phyloP scores from a whole-genome alignment of 495 filamentous ascomycete genomes.

The Lasiosphaeria ovina region DNA sequence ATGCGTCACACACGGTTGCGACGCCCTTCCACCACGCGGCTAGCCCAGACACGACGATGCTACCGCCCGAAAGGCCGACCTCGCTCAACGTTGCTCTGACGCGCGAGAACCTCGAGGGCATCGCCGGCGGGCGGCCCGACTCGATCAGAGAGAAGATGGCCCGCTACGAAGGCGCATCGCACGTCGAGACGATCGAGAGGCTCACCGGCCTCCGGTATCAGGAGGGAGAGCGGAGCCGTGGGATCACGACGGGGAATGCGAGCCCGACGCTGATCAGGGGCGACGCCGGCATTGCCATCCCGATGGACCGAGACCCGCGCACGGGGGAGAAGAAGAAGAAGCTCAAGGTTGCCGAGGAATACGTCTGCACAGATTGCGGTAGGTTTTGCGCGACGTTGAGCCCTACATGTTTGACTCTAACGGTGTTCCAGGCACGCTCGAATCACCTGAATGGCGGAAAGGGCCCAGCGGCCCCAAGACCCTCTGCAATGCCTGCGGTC shows the following conservation, averaged over 20 bases:
- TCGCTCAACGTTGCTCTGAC: constrained; percentile 65
- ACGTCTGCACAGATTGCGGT: constrained; percentile 95
- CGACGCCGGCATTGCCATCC: constrained; percentile 81
- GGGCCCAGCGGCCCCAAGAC: constrained; percentile 93
- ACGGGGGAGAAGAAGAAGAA: constrained; percentile 84
- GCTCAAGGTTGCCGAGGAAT: constrained; percentile 85
- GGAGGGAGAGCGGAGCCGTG: constrained; percentile 84
- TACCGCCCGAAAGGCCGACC: constrained; percentile 64
- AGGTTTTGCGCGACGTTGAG: constrained; percentile 16
- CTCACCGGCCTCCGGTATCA: constrained; percentile 85
- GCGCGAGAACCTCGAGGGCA: constrained; percentile 75
- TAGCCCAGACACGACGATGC: constrained; percentile 50
- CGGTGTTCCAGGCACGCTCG: constrained; percentile 58
- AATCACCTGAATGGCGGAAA: constrained; percentile 96
- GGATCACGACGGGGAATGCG: constrained; percentile 81
- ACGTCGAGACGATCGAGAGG: constrained; percentile 89
- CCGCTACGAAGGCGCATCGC: constrained; percentile 67
- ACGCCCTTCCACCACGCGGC: constrained; percentile 20
- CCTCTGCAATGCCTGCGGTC: constrained; percentile 93
- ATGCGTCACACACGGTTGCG: constrained; percentile 20
- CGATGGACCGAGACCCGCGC: constrained; percentile 65
- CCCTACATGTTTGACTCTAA: constrained; percentile 4
- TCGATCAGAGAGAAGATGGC: constrained; percentile 76
- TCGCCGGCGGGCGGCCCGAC: constrained; percentile 64
- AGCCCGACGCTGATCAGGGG: constrained; percentile 79